Evolutionary conservation across 257 asterid species (phyloP), one percentile per base, ranked within the genome.

Genomic region (Capsicum rhomboideum): DNA sequence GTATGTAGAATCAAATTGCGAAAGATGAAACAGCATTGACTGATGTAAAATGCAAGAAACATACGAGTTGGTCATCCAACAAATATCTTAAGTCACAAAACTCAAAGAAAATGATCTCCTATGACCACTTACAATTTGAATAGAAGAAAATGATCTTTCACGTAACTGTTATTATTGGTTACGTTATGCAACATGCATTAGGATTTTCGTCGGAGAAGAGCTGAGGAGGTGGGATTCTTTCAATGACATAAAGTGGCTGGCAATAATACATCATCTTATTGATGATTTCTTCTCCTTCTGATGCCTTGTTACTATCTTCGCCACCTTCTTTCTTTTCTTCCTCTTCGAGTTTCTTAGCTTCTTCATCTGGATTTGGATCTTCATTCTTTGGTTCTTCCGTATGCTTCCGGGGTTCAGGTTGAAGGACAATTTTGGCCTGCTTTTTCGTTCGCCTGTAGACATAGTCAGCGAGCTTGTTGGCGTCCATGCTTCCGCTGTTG

Each of bases 121-220:
- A 17, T 67, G 9, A 67, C 6, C 28, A 17, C 50, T 67, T 67
- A 67, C 26, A 34, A 34, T 34, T 67, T 17, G 14, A 31, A 17
- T 34, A 67, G 8, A 67, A 3, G 42, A 67, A 4, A 34, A 67
- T 67, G 26, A 34, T 18, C 26, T 31, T 17, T 31, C 50, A 10
- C 8, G 8, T 9, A 67, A n/a, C 26, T 67, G 0, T 67, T 69
- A 69, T 40, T 20, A 20, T 20, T 37, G 1, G 71, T 90, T 82
- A 92, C 87, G 88, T 84, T 86, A 95, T 77, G 86, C 86, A 86
- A 83, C 99, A 95, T 6, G 99, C 97, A 88, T 95, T 93, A 78
- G 99, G 99, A 84, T 95, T 95, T 82, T 95, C 97, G 26, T 95
- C 98, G 1, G 98, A 95, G 86, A 95, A 95, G 52, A 90, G 89